Evolutionary conservation across 352 stramenopile species (phyloP), one percentile per base, ranked within the genome.

Genomic region (Pythium graminicola): DNA sequence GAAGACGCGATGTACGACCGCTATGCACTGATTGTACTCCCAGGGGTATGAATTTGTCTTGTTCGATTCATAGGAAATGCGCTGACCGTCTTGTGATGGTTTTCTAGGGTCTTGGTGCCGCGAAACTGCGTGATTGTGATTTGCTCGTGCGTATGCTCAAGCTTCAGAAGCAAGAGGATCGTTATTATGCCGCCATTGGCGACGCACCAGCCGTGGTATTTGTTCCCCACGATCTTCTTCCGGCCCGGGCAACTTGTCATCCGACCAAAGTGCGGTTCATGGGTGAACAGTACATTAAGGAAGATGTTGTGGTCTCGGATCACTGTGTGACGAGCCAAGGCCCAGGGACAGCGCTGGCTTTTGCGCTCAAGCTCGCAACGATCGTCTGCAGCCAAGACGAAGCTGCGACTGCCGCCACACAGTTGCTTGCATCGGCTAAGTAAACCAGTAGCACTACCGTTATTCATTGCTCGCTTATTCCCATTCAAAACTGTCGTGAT

Each of bases 1-100:
- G 76, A 83, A 45, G 74, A 86, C 45, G 81, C 73, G 57, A 75
- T 75, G 52, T 78, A 79, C 47, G 65, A 72, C 28, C 68, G 41
- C 29, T 89, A 73, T 54, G 78, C 88, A 23, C 49, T 92, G 22
- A 83, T 92, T 19, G 78, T 85, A 26, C 41, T 92, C 14, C 81
- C 81, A 26, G 80, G 80, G 36, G 80, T 88, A 60, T 19, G 64
- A 61, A 43, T 10, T 13, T 6, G 39, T 16, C 3, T 33, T 45
- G 16, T 28, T 45, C 19, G 4, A 6, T 38, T n/a, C 6, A 38
- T 4, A 17, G 13, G 32, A n/a, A 38, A 11, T 11, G n/a, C 6
- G 32, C 32, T 38, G 32, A 38, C n/a, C 2, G 22, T 49, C 16
- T 31, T 26, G 9, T 24, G 33, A 11, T 38, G 0, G 17, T 50